Evolutionary conservation across 768 basidiomycete genomes (phyloP).

Genomic region (Trametes elegans): DNA sequence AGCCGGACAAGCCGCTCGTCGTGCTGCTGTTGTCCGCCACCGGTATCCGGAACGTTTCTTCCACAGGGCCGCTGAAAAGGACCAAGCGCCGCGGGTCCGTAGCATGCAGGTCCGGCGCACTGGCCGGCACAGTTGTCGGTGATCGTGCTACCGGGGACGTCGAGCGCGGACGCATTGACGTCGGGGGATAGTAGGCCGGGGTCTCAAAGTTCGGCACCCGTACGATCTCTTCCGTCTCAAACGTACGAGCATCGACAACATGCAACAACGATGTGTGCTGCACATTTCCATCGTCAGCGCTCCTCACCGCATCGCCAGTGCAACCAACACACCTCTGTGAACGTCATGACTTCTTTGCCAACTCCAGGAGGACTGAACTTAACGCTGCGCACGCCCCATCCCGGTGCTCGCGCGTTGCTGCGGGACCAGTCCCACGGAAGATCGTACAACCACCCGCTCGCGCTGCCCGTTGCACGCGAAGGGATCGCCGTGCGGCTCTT

Average conservation of each 20-base stretch:
- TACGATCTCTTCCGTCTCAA: slow-evolving; percentile 71
- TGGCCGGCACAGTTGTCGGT: background rate
- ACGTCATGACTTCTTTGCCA: slow-evolving; percentile 77
- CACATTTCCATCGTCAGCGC: background rate
- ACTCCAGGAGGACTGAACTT: slow-evolving; percentile 74
- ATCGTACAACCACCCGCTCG: slow-evolving; percentile 56
- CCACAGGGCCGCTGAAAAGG: slow-evolving; percentile 39
- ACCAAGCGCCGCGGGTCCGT: slow-evolving; percentile 23
- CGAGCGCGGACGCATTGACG: slow-evolving; percentile 20
- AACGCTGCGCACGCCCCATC: slow-evolving; percentile 83
- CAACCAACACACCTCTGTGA: slow-evolving; percentile 75
- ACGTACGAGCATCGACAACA: slow-evolving; percentile 83
- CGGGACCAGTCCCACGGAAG: slow-evolving; percentile 69
- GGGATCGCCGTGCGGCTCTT: slow-evolving; percentile 30
- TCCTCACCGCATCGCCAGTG: no score
- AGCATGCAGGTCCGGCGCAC: slow-evolving; percentile 6
- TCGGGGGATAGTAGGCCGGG: slow-evolving; percentile 15
- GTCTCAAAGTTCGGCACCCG: slow-evolving; percentile 47
- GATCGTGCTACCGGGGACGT: slow-evolving; percentile 19
- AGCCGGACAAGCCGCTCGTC: slow-evolving; percentile 11
- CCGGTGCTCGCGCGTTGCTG: slow-evolving; percentile 52
- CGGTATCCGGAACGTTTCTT: slow-evolving; percentile 53
- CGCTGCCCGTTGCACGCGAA: slow-evolving; percentile 36
- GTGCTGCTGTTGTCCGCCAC: slow-evolving; percentile 18
- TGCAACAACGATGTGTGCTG: slow-evolving; percentile 84